Conservation (phyloP, 176 grass and related monocot species). For the Lolium multiflorum region DNA sequence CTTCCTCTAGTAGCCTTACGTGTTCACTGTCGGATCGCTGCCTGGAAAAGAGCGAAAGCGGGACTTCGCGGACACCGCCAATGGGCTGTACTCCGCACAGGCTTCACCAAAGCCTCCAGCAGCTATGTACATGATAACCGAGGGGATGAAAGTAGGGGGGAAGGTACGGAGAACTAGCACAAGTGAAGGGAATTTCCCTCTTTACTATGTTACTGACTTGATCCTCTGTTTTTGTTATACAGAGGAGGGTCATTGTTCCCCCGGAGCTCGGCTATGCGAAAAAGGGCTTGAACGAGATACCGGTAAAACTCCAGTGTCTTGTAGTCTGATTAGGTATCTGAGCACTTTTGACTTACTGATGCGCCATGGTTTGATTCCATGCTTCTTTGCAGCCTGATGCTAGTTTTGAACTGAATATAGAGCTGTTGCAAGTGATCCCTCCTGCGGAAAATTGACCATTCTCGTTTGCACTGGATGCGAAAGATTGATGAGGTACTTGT, state of each 20-base stretch:
- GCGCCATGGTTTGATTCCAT: neutral
- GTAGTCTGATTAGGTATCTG: neutral
- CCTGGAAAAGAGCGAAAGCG: constrained; percentile 91
- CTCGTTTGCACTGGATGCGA: constrained; percentile 12
- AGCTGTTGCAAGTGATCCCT: constrained; percentile 70
- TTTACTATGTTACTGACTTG: neutral
- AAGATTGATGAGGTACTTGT: constrained; percentile 27
- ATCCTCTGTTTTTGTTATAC: constrained; percentile 7
- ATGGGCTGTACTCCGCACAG: constrained; percentile 85
- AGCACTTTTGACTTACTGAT: neutral
- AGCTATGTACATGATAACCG: constrained; percentile 74
- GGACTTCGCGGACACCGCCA: constrained; percentile 84
- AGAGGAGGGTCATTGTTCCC: constrained; percentile 88
- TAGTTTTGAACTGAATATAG: constrained; percentile 81
- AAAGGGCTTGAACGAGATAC: constrained; percentile 80
- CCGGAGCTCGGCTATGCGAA: constrained; percentile 83
- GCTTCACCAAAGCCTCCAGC: constrained; percentile 85
- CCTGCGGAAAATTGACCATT: constrained; percentile 48
- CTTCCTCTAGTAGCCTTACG: constrained; percentile 95
- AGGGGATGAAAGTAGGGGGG: constrained; percentile 97
- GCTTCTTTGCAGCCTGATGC: constrained; percentile 64
- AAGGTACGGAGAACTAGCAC: constrained; percentile 54
- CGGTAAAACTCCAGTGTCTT: constrained; percentile 49
- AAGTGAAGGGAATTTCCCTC: neutral
- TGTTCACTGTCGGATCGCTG: constrained; percentile 85